Evolutionary conservation across 345 rosid genomes (phyloP).

Genomic region (Triadica sebifera): DNA sequence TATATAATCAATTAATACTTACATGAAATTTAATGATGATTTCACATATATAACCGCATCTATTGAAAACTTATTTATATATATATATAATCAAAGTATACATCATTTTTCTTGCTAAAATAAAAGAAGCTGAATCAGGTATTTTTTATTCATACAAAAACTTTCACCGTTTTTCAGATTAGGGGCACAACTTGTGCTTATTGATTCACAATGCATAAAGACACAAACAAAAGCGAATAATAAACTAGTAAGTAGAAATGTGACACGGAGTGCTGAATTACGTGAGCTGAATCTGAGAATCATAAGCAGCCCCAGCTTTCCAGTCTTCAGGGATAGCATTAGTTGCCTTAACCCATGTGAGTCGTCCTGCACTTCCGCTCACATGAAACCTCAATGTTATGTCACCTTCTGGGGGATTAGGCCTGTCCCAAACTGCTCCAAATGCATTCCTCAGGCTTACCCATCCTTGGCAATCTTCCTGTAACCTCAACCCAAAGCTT

Average conservation of each 20-base stretch:
- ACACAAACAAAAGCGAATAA: not conserved
- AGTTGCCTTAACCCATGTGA: conserved; percentile 54
- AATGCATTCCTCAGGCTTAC: conserved; percentile 62
- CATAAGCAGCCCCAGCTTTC: conserved; percentile 62
- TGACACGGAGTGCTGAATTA: conserved; percentile 16
- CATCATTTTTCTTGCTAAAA: too few relatives aligned
- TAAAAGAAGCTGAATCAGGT: too few relatives aligned
- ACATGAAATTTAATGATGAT: too few relatives aligned
- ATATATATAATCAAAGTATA: too few relatives aligned
- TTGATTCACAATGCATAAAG: not conserved
- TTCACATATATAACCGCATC: too few relatives aligned
- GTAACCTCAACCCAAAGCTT: not conserved
- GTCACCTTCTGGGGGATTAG: conserved; percentile 54
- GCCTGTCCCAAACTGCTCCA: conserved; percentile 67
- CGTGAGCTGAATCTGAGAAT: conserved; percentile 48
- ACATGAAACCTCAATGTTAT: conserved; percentile 56
- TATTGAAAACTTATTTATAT: too few relatives aligned
- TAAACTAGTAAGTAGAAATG: not conserved
- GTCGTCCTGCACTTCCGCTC: conserved; percentile 37
- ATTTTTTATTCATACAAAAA: too few relatives aligned
- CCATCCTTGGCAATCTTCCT: conserved; percentile 71
- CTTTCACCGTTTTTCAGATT: too few relatives aligned
- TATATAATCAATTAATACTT: too few relatives aligned
- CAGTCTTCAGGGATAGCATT: conserved; percentile 57
- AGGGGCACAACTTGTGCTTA: not conserved